Percentiles rank a stretch among this genome's conserved stretches.
Conservation (phyloP, 116 monocot genomes). For the Zostera marina region DNA sequence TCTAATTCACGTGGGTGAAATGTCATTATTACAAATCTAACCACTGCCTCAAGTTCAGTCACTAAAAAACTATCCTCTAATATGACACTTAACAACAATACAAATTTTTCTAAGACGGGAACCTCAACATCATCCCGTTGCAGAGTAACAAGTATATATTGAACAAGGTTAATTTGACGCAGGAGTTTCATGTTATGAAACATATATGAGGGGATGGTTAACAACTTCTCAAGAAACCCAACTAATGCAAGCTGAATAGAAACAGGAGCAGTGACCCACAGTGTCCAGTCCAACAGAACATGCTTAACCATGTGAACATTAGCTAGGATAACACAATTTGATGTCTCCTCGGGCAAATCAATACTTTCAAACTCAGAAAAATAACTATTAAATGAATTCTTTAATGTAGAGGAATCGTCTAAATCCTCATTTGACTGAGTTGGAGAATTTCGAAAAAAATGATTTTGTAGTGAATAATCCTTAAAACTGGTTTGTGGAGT, state of each 20-base stretch:
- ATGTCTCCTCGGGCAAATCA: conserved; percentile 44
- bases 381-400: conserved; percentile 71
- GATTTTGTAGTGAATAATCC: conserved; percentile 54
- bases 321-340: conserved; percentile 78
- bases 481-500: conserved; percentile 45
- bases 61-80: conserved; percentile 90
- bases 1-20: conserved; percentile 70
- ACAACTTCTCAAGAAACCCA: conserved; percentile 89
- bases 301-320: conserved; percentile 99
- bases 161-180: conserved; percentile 87
- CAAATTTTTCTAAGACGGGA: conserved; percentile 83
- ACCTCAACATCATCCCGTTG: conserved; percentile 97
- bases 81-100: conserved; percentile 90
- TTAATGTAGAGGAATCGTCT: conserved; percentile 56
- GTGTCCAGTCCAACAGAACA: conserved; percentile 93
- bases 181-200: conserved; percentile 88
- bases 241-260: conserved; percentile 90
- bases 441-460: conserved; percentile 63
- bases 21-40: conserved; percentile 96
- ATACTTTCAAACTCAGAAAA: conserved; percentile 69
- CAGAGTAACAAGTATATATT: conserved; percentile 90
- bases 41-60: conserved; percentile 87
- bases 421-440: conserved; percentile 75
- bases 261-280: conserved; percentile 93
- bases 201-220: conserved; percentile 91